Evolutionary conservation across 768 basidiomycete genomes (phyloP), one percentile per base, ranked within the genome.

Genomic region (Auricularia heimuer): DNA sequence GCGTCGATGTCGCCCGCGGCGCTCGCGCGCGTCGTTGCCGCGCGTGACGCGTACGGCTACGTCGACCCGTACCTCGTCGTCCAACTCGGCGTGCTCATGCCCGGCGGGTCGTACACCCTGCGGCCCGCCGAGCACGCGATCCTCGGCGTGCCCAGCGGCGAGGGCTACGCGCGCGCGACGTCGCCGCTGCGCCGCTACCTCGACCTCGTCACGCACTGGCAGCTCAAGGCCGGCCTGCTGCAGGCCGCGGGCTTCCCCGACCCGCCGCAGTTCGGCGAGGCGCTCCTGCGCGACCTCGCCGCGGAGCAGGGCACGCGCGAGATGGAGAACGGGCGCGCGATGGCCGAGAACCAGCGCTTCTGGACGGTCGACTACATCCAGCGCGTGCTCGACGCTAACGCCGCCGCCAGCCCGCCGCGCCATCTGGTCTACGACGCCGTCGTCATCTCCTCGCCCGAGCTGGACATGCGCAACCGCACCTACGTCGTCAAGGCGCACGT

Each of bases 151-250:
- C 78, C 79, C 3, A 81, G 83, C 2, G 83, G 83, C 51, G 88
- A 89, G 67, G 95, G 95, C 3, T 99, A 99, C 73, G 76, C 81
- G 18, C 84, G 90, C 24, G 85, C 83, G 8, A 98, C 97, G 8
- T 92, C 89, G 4, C 97, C 97, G 0, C 77, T 99, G 54, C 83
- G 97, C 51, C 85, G 97, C 54, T 97, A 85, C 74, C 75, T 77
- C 42, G 97, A 99, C 74, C 73, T 97, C 64, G 73, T 94, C 12
- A 77, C 78, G 10, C 97, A 98, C 76, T 99, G 94, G 93, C 95
- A 98, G 73, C 85, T 99, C 75, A 95, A 97, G 71, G 78, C 86
- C 62, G 83, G 82, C 4, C 75, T 98, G 11, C 76, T 89, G 6
- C 75, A 73, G 12, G 73, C 71, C 6, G 68, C 34, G 14, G 70